These are phyloP conservation scores for Mollisiaceae sp. DNA, from an alignment of 2,329 filamentous ascomycete species.

Conservation along the genomic window DNA sequence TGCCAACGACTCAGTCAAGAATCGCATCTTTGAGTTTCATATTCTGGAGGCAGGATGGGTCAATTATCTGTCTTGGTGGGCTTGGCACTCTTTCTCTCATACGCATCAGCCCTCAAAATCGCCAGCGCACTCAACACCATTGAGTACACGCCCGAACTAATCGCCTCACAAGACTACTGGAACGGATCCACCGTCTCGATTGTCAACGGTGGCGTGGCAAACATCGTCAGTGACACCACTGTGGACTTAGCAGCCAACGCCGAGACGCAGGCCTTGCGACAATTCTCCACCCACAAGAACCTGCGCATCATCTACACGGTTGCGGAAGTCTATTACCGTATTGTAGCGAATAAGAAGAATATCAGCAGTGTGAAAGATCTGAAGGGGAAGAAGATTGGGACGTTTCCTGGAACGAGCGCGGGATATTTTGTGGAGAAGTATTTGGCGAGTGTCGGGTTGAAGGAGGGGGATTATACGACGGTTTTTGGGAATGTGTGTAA, in stretches of 20 bases:
- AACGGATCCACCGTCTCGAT: constrained; percentile 10
- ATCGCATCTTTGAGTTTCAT: neutral
- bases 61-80: neutral
- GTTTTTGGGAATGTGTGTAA: constrained; percentile 23
- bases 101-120: constrained; percentile 5
- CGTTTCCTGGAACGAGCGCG: constrained; percentile 21
- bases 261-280: constrained; percentile 28
- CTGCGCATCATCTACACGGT: constrained; percentile 27
- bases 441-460: constrained; percentile 19
- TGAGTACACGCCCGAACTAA: constrained; percentile 26
- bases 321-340: constrained; percentile 23
- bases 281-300: constrained; percentile 25
- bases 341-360: constrained; percentile 26
- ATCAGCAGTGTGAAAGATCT: constrained; percentile 20
- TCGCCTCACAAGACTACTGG: constrained; percentile 24
- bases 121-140: constrained; percentile 11
- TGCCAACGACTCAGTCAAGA: neutral
- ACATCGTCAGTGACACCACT: constrained; percentile 21
- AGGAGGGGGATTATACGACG: constrained; percentile 17
- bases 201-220: constrained; percentile 18
- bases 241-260: constrained; percentile 28
- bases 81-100: neutral
- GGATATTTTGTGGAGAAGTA: constrained; percentile 24
- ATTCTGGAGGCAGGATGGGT: neutral
- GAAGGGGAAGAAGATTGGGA: constrained; percentile 29